Conservation (phyloP, 2,329 filamentous ascomycete genomes). For the Dendrostoma leiphaemia region DNA sequence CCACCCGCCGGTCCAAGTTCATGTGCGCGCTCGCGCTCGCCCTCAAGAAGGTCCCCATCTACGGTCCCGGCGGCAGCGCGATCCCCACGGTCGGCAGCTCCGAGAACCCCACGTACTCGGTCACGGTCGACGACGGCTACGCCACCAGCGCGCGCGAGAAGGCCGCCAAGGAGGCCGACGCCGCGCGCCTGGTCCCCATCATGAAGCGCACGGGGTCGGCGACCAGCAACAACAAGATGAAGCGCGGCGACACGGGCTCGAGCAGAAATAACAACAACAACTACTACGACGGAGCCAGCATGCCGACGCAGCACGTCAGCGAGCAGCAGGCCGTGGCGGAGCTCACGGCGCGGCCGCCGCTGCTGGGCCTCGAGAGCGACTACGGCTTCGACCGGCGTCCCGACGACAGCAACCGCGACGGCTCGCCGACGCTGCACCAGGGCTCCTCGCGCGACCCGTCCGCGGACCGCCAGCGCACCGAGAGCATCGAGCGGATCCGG, state of each 20-base stretch:
- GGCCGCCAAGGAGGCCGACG: slow-evolving; percentile 60
- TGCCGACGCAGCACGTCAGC: slow-evolving; percentile 22
- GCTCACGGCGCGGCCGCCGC: slow-evolving; percentile 19
- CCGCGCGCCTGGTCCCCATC: slow-evolving; percentile 60
- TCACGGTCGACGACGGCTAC: slow-evolving; percentile 67
- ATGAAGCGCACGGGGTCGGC: slow-evolving; percentile 20
- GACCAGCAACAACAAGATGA: slow-evolving; percentile 2
- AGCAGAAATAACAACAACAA: no score
- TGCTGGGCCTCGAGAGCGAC: slow-evolving; percentile 7
- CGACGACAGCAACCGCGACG: slow-evolving; percentile 1
- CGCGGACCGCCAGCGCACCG: slow-evolving; percentile 4
- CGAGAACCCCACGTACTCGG: slow-evolving; percentile 78
- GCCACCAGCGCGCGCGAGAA: slow-evolving; percentile 63
- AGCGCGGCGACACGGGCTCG: background rate
- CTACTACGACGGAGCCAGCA: no score
- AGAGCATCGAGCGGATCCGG: slow-evolving; percentile 16
- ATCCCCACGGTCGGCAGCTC: slow-evolving; percentile 58
- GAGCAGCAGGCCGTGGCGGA: slow-evolving; percentile 29
- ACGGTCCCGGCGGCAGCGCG: slow-evolving; percentile 71
- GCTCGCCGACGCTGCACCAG: slow-evolving; percentile 15
- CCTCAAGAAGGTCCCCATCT: slow-evolving; percentile 82
- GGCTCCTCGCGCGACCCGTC: slow-evolving; percentile 10
- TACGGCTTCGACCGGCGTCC: slow-evolving; percentile 8
- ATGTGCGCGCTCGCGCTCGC: slow-evolving; percentile 90
- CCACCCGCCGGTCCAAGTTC: slow-evolving; percentile 85